Base-by-base conservation (phyloP, 805 yeast species). In the Ogataea allantospora region DNA sequence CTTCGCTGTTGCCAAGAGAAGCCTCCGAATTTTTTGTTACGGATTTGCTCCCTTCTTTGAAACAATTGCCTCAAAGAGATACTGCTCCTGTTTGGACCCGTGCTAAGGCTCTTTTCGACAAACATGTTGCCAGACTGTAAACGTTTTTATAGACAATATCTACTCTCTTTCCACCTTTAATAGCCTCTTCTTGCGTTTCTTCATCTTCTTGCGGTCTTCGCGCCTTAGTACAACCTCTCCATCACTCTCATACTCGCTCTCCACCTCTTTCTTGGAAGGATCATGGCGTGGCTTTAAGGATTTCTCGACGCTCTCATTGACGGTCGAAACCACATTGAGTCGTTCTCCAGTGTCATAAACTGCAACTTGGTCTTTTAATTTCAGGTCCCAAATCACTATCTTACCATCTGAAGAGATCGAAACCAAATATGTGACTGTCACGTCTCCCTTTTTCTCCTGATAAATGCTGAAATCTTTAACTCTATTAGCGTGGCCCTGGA, bases 1-100 rank as follows among this genome's bases (percentile, higher is more conserved):
- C 99, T 27, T 82, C 95, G 7, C 69, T 93, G 60, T 74, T 93
- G 49, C 99, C 99, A 57, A 85, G 99, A 68, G 99, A 93, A 67
- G 84, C 98, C 16, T 88, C 96, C 6, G 99, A 93, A 70, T 80
- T 80, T 47, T 93, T 88, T 67, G 77, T 95, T 29, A 75, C 67
- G 45, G 98, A 93, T 65, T 72, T 93, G 61, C 66, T 93, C 57
- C 99, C 99, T 27, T 84, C 95, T 12, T 73, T 93, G 61, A 75
- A 86, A 64, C 80, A 85, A 60, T 74, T 93, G 55, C 89, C 95
- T 54, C 66, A 87, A 47, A 83, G 97, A 67, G 69, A 78, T 38
- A 69, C 80, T 30, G 83, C 95, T 18, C 88, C 88, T 11, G 97
- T 88, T 16, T 93, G 99, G 99, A 74, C 71, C 23, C 83, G 80